Percentiles rank a stretch among this genome's conserved stretches.
phyloP scores from a whole-genome alignment of 768 basidiomycete species.

The Pisolithus marmoratus region DNA sequence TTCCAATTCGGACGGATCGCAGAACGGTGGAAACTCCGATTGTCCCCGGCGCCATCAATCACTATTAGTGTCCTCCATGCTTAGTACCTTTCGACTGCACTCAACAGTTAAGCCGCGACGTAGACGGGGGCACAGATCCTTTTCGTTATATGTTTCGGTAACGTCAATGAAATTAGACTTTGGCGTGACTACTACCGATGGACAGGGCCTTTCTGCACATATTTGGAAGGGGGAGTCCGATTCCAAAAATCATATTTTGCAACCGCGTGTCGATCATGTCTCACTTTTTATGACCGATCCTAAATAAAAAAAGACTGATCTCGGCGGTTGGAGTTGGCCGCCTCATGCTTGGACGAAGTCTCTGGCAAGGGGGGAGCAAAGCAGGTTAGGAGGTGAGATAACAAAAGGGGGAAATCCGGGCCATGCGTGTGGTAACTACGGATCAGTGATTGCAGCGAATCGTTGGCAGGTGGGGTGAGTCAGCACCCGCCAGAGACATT shows the following conservation, averaged over 20 bases:
- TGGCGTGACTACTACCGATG: slow-evolving; percentile 32
- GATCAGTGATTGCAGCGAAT: no score
- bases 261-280: slow-evolving; percentile 45
- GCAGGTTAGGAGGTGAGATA: no score
- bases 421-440: no score
- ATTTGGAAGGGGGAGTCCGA: slow-evolving; percentile 26
- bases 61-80: no score
- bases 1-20: background rate
- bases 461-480: background rate
- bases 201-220: slow-evolving; percentile 33
- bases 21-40: background rate
- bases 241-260: slow-evolving; percentile 3
- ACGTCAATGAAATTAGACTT: slow-evolving; percentile 20
- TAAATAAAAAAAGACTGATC: slow-evolving; percentile 2
- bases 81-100: no score
- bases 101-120: no score
- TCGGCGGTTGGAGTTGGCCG: slow-evolving; percentile 8
- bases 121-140: no score
- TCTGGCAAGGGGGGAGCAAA: background rate
- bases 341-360: background rate
- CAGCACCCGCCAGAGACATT: background rate
- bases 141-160: no score
- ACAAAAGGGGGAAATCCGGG: no score
- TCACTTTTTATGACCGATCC: slow-evolving; percentile 30
- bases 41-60: no score